Base-by-base conservation (phyloP, 345 rosid genomes). In the Clarkia xantiana region DNA sequence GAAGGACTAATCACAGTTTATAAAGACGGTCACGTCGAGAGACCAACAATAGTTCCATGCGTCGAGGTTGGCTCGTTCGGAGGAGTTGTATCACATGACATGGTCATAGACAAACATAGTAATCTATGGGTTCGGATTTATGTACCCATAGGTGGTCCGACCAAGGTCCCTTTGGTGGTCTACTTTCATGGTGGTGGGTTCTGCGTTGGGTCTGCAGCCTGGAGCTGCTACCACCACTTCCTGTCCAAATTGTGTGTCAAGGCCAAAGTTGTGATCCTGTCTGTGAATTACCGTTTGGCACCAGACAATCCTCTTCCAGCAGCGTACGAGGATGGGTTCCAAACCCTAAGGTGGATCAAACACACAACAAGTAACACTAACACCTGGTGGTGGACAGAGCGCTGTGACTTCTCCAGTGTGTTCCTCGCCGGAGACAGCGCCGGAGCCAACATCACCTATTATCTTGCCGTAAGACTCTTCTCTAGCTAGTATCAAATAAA, bases 151-250 rank as follows among this genome's bases (percentile, higher is more conserved):
- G 73, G 72, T 5, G 36, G 18, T 18, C 9, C 9, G 45, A 63
- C 41, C 16, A 75, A 75, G 55, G 75, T 87, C 7, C 86, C 82
- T 39, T 53, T 81, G 43, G 38, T 84, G 16, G 72, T 78, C 14
- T 76, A 76, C 63, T 81, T 78, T 66, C 85, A 81, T 52, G 90
- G 82, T 14, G 90, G 85, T 19, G 90, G 90, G 11, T 81, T 73
- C 44, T 78, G 79, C 20, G 63, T 71, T 1, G 84, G 90, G 49
- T 74, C 84, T 0, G 70, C 79, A 29, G 74, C 77, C 58, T 76
- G 83, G 83, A 70, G 55, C 53, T 76, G 83, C 66, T 80, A 76
- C 71, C 83, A 80, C 36, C 67, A 68, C 58, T 77, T 80, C 52
- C 60, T 80, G 45, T 67, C 72, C 1, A 63, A 41, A 54, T 60